Conservation (phyloP, 1,284 basidiomycete genomes). For the Wolfiporia cocos region DNA sequence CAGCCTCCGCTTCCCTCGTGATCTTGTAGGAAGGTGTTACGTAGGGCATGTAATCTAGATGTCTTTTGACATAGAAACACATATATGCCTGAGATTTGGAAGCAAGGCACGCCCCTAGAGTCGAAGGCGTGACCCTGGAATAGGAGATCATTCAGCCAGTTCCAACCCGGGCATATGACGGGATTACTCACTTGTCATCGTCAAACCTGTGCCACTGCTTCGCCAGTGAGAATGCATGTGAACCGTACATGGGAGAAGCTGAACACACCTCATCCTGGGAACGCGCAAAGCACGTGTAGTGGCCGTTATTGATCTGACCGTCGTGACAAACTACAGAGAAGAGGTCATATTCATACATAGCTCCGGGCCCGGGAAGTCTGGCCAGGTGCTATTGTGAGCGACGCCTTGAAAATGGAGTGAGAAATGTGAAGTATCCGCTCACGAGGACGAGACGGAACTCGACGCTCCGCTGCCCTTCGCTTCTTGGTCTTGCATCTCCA, state of each 20-base stretch:
- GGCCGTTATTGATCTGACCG: conserved; percentile 91
- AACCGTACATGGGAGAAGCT: not conserved
- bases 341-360: conserved; percentile 86
- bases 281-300: conserved; percentile 84
- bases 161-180: too few relatives aligned
- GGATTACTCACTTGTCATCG: conserved; percentile 87
- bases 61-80: conserved; percentile 89
- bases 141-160: not conserved
- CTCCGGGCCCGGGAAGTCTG: conserved; percentile 49
- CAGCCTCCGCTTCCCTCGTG: conserved; percentile 59
- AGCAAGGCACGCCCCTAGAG: conserved; percentile 56
- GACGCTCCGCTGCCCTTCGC: conserved; percentile 21
- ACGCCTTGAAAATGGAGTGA: not conserved
- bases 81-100: conserved; percentile 74
- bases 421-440: conserved; percentile 16
- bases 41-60: conserved; percentile 74
- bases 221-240: conserved; percentile 9
- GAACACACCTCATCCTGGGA: conserved; percentile 65
- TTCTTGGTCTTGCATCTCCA: conserved; percentile 41
- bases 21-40: conserved; percentile 66
- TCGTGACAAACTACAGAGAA: conserved; percentile 95
- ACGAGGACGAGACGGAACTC: conserved; percentile 24
- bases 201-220: conserved; percentile 90
- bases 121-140: conserved; percentile 64
- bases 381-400: conserved; percentile 2